Conservation (phyloP, 192 early-diverging fungal species). For the Backusella psychrophila region DNA sequence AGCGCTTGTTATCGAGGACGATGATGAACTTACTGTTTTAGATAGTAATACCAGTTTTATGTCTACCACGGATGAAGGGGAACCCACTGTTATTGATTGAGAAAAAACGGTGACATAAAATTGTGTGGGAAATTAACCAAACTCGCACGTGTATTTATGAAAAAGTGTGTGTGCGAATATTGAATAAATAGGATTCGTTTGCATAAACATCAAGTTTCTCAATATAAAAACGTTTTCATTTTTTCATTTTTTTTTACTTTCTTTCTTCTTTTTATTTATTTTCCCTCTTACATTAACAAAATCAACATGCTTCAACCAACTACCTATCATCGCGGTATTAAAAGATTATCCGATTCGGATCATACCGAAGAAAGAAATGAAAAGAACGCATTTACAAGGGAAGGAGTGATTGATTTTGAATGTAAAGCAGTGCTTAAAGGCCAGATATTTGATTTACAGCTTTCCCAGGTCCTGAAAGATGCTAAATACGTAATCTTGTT, state of each 20-base stretch:
- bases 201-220: background rate
- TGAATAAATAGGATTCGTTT: background rate
- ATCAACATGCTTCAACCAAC: background rate
- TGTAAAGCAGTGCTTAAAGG: constrained; percentile 7
- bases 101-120: background rate
- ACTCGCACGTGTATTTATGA: background rate
- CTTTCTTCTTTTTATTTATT: background rate
- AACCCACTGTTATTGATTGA: background rate
- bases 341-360: background rate
- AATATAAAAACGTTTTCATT: background rate
- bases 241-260: background rate
- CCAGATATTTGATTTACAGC: background rate
- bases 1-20: background rate
- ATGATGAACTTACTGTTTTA: background rate
- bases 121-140: background rate
- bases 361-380: background rate
- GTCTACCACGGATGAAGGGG: background rate
- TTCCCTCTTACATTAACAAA: background rate
- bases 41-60: background rate
- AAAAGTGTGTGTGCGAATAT: constrained; percentile 8
- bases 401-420: constrained; percentile 5
- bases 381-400: background rate
- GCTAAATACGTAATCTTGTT: constrained; percentile 8
- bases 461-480: constrained; percentile 1
- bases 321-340: background rate